phyloP scores from a whole-genome alignment of 441 rosid species.

The Codiaeum variegatum region DNA sequence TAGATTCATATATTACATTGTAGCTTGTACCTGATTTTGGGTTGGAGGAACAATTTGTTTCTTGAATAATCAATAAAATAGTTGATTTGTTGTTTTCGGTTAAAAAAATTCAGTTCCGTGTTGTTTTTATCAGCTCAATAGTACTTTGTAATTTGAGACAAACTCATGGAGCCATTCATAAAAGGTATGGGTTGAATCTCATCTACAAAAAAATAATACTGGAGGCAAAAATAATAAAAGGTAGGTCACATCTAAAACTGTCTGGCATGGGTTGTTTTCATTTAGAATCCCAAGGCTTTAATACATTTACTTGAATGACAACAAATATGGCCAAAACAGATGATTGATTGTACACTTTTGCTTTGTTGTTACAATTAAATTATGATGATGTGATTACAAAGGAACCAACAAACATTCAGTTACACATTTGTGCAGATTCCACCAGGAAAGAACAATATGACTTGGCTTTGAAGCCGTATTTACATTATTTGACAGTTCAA shows the following conservation, averaged over 20 bases:
- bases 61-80: neutral
- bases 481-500: constrained; percentile 22
- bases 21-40: neutral
- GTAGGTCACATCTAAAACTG: too few relatives aligned
- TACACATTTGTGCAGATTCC: neutral
- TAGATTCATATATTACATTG: neutral
- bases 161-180: neutral
- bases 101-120: neutral
- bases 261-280: too few relatives aligned
- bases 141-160: too few relatives aligned
- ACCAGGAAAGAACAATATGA: neutral
- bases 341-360: neutral
- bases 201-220: too few relatives aligned
- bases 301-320: too few relatives aligned
- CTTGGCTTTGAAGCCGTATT: neutral
- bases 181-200: too few relatives aligned
- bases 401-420: neutral
- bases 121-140: neutral
- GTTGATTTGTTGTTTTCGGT: neutral
- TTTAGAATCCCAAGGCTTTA: too few relatives aligned
- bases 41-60: constrained; percentile 3
- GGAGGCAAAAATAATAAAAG: too few relatives aligned
- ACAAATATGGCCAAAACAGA: neutral
- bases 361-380: neutral
- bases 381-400: neutral